These are phyloP conservation scores for Carex kokanica DNA, from an alignment of 176 grass and related monocot species.

Conservation along the genomic window DNA sequence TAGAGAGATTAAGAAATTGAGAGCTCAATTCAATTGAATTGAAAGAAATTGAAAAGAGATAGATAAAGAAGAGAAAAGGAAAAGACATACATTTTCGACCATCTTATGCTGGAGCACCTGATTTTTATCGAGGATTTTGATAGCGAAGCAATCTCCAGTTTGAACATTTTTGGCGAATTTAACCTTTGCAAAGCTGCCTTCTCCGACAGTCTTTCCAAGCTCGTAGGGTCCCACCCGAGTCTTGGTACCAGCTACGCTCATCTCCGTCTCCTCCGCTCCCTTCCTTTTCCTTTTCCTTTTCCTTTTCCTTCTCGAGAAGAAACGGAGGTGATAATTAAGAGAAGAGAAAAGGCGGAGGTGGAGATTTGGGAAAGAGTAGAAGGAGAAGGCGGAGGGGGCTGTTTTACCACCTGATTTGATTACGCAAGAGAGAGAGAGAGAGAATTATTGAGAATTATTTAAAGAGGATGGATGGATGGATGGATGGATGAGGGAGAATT, in stretches of 20 bases:
- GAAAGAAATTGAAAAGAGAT: not conserved
- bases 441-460: too few species aligned
- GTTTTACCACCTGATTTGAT: too few species aligned
- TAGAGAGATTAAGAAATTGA: not conserved
- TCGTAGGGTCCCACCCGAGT: constrained; percentile 78
- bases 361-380: not conserved
- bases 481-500: too few species aligned
- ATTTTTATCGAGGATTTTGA: constrained; percentile 84
- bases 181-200: constrained; percentile 97
- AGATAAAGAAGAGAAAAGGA: not conserved
- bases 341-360: not conserved
- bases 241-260: constrained; percentile 33
- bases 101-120: constrained; percentile 92
- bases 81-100: constrained; percentile 65
- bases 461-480: too few species aligned
- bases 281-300: not conserved
- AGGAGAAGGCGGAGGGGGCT: constrained; percentile 33
- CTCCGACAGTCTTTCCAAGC: constrained; percentile 78
- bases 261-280: not conserved
- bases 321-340: not conserved
- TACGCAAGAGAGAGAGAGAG: too few species aligned
- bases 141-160: constrained; percentile 47
- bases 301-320: not conserved
- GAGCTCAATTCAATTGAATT: not conserved
- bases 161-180: constrained; percentile 68